Base-by-base conservation (phyloP, 768 basidiomycete species). In the Boletus edulis region DNA sequence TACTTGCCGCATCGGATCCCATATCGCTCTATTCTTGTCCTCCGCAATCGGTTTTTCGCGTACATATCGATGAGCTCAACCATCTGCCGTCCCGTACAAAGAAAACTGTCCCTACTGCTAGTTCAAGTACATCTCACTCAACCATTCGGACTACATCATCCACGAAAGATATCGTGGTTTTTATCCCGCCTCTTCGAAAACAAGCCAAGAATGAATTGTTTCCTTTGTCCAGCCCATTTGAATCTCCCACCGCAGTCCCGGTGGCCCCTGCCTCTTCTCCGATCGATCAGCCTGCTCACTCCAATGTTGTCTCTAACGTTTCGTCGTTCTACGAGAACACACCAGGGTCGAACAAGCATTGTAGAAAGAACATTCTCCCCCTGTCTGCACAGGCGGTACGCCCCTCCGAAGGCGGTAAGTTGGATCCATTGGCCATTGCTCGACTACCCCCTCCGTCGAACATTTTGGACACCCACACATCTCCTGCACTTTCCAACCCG, bases 371-470 rank as follows among this genome's bases (percentile, higher is more conserved):
- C 51, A 47, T 58, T 18, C 42, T 69, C 20, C 62, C 67, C 8
- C 37, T 67, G 37, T 56, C 54, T 15, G 60, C 60, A 15, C 63
- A 59, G 44, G 62, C 58, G 0, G 57, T 66, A 17, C 58, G 56
- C 18, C 45, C 68, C 31, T 49, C 46, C 35, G 20, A 59, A 38
- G 49, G 51, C 32, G 32, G 39, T 4, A 52, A 48, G 46, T 32
- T 49, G 44, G 65, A 72, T 43, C 59, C 63, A 27, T 29, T 71
- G 41, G 71, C 69, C 44, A 27, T 71, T 39, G 59, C 62, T 48
- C 65, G 69, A 42, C 34, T 49, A 5, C 69, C 69, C 4, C 69
- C 67, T 20, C 56, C 65, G 5, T 70, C 71, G 71, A 62, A 50
- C 8, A 31, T 22, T 17, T 39, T 60, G 13, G 58, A 59, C 17